These are phyloP conservation scores for Radiomyces spectabilis DNA, from an alignment of 192 early-diverging fungal genomes.

Conservation along the genomic window DNA sequence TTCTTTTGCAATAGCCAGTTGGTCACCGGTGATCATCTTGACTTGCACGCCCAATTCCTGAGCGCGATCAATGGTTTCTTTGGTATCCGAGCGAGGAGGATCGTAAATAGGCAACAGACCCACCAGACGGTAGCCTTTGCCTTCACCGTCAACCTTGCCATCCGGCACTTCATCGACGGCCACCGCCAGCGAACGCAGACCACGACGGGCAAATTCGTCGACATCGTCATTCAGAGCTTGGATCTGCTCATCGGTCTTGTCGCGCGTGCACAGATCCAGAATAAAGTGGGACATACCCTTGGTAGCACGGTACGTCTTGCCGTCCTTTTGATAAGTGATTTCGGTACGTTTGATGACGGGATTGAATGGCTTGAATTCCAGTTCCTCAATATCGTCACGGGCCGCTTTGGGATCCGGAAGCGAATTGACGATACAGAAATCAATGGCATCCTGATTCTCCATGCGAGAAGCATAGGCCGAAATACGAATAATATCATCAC, in stretches of 20 bases:
- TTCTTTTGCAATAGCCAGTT: slow-evolving; percentile 66
- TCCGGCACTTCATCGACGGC: slow-evolving; percentile 60
- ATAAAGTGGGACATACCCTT: slow-evolving; percentile 74
- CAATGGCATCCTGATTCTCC: slow-evolving; percentile 77
- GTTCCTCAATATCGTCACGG: slow-evolving; percentile 56
- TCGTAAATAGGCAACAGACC: slow-evolving; percentile 65
- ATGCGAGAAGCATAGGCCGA: slow-evolving; percentile 71
- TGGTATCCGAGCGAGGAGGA: slow-evolving; percentile 64
- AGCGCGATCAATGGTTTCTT: slow-evolving; percentile 63
- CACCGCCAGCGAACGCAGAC: slow-evolving; percentile 68
- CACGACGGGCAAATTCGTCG: slow-evolving; percentile 58
- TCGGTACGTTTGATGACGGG: slow-evolving; percentile 73
- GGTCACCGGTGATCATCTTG: slow-evolving; percentile 91
- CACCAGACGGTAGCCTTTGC: slow-evolving; percentile 53
- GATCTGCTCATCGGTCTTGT: slow-evolving; percentile 56
- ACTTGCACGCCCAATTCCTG: slow-evolving; percentile 63
- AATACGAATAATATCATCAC: slow-evolving; percentile 54
- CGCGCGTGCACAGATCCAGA: slow-evolving; percentile 61
- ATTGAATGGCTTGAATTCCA: slow-evolving; percentile 69
- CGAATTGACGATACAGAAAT: slow-evolving; percentile 65
- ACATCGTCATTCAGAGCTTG: slow-evolving; percentile 44
- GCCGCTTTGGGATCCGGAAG: slow-evolving; percentile 47
- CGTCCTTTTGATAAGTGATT: slow-evolving; percentile 58
- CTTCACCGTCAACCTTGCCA: slow-evolving; percentile 48
- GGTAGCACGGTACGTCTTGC: slow-evolving; percentile 57